Percentiles rank a stretch among this genome's conserved stretches.
Evolutionary conservation across 2,329 filamentous ascomycete genomes (phyloP).

Genomic region (Colletotrichum lentis): DNA sequence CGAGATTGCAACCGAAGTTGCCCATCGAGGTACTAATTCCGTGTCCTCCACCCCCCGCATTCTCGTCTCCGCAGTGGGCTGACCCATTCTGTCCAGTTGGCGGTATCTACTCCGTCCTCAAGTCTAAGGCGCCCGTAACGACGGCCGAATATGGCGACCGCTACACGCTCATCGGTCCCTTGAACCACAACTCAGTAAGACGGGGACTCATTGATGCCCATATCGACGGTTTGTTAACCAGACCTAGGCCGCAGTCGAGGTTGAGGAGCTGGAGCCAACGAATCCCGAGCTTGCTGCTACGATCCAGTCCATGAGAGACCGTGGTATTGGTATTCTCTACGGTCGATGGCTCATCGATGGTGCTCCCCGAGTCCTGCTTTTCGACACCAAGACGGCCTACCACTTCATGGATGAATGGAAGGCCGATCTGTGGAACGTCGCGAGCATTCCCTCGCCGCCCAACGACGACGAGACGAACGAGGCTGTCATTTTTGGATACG

Average conservation of each 20-base stretch:
- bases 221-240: conserved; percentile 21
- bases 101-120: conserved; percentile 98
- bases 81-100: conserved; percentile 70
- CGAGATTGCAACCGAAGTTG: conserved; percentile 95
- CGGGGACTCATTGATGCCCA: neutral
- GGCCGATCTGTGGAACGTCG: conserved; percentile 89
- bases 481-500: conserved; percentile 94
- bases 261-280: conserved; percentile 88
- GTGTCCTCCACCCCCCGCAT: conserved; percentile 13
- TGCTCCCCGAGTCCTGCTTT: conserved; percentile 89
- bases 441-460: conserved; percentile 91
- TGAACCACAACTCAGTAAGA: conserved; percentile 87
- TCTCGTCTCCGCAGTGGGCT: conserved; percentile 39
- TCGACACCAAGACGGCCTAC: conserved; percentile 95
- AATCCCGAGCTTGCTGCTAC: conserved; percentile 81
- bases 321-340: conserved; percentile 89
- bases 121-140: conserved; percentile 97
- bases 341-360: conserved; percentile 98
- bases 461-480: conserved; percentile 96
- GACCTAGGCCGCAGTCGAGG: conserved; percentile 88
- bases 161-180: conserved; percentile 93
- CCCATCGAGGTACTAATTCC: conserved; percentile 79
- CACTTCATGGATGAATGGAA: conserved; percentile 96
- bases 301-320: conserved; percentile 90
- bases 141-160: conserved; percentile 98